These are phyloP conservation scores for Erigeron canadensis DNA, from an alignment of 129 eudicot species.

Conservation along the genomic window DNA sequence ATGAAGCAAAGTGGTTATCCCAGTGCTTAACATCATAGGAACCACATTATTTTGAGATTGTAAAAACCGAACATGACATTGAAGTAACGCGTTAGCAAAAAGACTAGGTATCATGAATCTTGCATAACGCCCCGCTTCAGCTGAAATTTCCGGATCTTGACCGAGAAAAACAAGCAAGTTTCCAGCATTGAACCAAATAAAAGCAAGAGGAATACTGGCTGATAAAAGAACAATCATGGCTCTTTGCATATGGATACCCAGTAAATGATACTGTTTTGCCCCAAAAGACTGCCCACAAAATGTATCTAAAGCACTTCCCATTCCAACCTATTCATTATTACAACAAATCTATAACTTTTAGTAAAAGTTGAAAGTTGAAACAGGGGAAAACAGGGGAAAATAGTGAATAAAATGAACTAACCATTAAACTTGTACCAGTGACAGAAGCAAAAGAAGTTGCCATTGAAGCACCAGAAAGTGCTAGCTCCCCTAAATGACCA, in stretches of 20 bases:
- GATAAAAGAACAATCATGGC: slow-evolving; percentile 65
- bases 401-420: slow-evolving; percentile 21
- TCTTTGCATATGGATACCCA: slow-evolving; percentile 70
- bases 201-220: slow-evolving; percentile 62
- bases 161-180: slow-evolving; percentile 50
- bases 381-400: background rate
- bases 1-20: slow-evolving; percentile 52
- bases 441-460: slow-evolving; percentile 89
- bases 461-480: slow-evolving; percentile 95
- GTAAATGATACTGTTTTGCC: slow-evolving; percentile 61
- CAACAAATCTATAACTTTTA: slow-evolving; percentile 1
- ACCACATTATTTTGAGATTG: slow-evolving; percentile 64
- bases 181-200: slow-evolving; percentile 63
- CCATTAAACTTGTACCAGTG: slow-evolving; percentile 73
- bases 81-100: slow-evolving; percentile 63
- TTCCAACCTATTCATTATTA: slow-evolving; percentile 42
- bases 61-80: slow-evolving; percentile 62
- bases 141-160: slow-evolving; percentile 68
- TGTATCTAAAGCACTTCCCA: slow-evolving; percentile 69
- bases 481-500: slow-evolving; percentile 79
- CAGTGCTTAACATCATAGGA: slow-evolving; percentile 71
- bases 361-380: background rate
- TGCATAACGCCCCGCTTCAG: slow-evolving; percentile 63
- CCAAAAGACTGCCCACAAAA: slow-evolving; percentile 80
- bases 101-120: slow-evolving; percentile 65